Conservation (phyloP, 2,329 filamentous ascomycete genomes). For the Colletotrichum lupini region DNA sequence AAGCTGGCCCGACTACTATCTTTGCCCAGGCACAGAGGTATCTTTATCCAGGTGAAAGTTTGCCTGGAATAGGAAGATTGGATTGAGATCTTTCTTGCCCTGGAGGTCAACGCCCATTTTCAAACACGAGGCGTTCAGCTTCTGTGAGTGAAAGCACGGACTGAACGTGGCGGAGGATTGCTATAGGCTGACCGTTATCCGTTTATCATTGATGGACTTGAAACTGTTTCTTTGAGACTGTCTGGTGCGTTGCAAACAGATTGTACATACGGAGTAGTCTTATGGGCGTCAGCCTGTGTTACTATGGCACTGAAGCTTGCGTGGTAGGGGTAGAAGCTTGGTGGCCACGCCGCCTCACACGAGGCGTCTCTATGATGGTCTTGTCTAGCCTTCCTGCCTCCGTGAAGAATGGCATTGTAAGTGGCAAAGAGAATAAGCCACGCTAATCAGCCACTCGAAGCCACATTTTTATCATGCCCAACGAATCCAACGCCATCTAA, state of each 20-base stretch:
- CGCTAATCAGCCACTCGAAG: background rate
- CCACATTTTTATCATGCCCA: background rate
- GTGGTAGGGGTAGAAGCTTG: background rate
- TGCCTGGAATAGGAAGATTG: constrained; percentile 12
- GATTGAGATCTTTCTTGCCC: constrained; percentile 21
- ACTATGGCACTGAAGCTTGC: background rate
- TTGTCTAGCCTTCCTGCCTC: background rate
- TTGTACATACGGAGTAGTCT: background rate
- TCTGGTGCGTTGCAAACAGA: background rate
- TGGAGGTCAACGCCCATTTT: background rate
- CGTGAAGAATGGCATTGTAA: background rate
- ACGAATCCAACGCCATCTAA: background rate
- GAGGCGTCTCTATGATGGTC: background rate
- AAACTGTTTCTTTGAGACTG: constrained; percentile 12
- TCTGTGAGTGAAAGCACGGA: constrained; percentile 17
- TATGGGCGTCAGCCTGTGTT: background rate
- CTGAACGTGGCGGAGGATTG: constrained; percentile 27
- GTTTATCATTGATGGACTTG: constrained; percentile 18
- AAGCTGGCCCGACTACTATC: background rate
- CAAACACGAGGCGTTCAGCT: constrained; percentile 30
- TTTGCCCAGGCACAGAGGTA: background rate
- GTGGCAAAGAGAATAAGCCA: background rate
- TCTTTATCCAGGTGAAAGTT: background rate
- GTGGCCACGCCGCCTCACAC: background rate
- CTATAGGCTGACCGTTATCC: constrained; percentile 11